A percentile compares a stretch with the other conserved stretches of the same genome.
Conservation (phyloP, 305 asterid species). For the Caryopteris hybrid region DNA sequence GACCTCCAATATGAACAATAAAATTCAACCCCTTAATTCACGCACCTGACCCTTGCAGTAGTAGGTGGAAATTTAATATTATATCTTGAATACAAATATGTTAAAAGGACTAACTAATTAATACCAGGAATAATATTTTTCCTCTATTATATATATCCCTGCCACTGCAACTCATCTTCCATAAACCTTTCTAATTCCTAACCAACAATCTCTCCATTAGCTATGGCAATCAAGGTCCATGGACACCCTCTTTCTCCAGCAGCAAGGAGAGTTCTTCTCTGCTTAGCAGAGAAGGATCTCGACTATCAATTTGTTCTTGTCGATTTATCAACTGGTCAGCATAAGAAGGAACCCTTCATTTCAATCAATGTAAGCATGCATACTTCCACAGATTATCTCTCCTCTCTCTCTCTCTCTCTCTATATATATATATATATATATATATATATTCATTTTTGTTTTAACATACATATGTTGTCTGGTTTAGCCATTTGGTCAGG, state of each 20-base stretch:
- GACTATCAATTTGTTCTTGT: constrained; percentile 36
- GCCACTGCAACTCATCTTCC: neutral
- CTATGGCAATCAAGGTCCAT: constrained; percentile 64
- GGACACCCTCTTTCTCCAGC: constrained; percentile 52
- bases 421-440: neutral
- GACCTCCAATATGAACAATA: neutral
- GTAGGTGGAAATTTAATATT: neutral
- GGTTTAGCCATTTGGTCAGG: constrained; percentile 40
- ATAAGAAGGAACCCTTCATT: constrained; percentile 55
- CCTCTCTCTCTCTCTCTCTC: neutral
- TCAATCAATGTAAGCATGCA: constrained; percentile 46
- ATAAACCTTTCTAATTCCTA: neutral
- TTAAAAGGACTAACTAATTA: too few relatives aligned
- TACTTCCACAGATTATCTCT: neutral
- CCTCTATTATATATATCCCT: neutral
- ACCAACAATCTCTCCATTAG: neutral
- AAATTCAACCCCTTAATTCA: neutral
- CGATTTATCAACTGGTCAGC: constrained; percentile 46
- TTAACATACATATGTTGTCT: neutral
- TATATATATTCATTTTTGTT: neutral
- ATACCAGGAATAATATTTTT: neutral
- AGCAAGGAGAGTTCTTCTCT: constrained; percentile 37
- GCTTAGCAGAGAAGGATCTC: constrained; percentile 46
- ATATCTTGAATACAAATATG: too few relatives aligned
- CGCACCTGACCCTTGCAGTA: too few relatives aligned